Base-by-base conservation (phyloP, 2,329 filamentous ascomycete genomes). In the Blastomyces emzantsi region DNA sequence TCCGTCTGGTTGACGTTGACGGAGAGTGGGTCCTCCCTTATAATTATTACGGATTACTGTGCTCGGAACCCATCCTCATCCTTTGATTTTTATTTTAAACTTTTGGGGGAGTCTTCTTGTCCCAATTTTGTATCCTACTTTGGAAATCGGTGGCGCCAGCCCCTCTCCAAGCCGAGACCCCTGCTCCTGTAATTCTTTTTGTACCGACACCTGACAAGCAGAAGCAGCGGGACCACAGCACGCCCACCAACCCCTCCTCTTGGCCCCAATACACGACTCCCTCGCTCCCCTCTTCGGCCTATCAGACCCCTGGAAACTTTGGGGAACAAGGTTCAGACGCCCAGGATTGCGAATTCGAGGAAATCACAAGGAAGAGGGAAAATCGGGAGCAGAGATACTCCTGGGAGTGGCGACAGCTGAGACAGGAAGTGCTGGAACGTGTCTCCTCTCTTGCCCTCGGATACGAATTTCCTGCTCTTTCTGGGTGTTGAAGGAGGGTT, bases 311-410 rank as follows among this genome's bases (percentile, higher is more conserved):
- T 41, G 55, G 28, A 41, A 41, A 25, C 13, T 5, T 41, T 41
- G 55, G n/a, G 22, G 55, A 9, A 39, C 54, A 41, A 57, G 55
- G 58, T 60, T 45, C 47, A 60, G 58, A 60, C 58, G 7, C n/a
- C 58, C 43, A 33, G 45, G 58, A 19, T 51, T 47, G 45, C 28
- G 57, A 60, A 60, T 41, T 57, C n/a, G 55, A 57, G 55, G 55
- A 41, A 57, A 57, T 57, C 55, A n/a, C 55, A 57, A 57, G 55
- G 55, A 41, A 13, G 54, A 57, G 22, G n/a, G 36, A 41, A 33
- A 41, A 41, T 45, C 25, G 52, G 15, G 28, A 33, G 52, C 19
- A 33, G 28, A 55, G 19, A 19, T 15, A 9, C 52, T 30, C 25
- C 54, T 39, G 33, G 54, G 30, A 22, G 30, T 56, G 54, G 54